Conservation (phyloP, 2,329 filamentous ascomycete genomes). For the Aspergillus transmontanensis region DNA sequence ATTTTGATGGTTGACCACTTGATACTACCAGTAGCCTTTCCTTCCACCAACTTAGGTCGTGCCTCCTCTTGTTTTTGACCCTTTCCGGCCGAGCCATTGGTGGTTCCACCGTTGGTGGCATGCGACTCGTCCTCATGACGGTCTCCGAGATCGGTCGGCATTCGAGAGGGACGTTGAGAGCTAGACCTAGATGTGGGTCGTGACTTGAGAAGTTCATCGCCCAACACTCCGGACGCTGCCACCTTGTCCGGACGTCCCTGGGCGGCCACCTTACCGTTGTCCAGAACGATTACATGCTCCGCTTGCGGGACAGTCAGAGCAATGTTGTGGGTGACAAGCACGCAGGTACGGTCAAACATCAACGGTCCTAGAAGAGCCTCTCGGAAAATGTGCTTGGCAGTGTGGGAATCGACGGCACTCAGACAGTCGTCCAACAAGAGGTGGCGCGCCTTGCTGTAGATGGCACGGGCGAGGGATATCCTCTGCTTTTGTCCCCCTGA, state of each 20-base stretch:
- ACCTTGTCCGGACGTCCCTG: conserved; percentile 80
- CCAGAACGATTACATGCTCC: conserved; percentile 78
- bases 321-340: conserved; percentile 93
- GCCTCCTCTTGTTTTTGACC: conserved; percentile 50
- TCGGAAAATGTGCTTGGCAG: conserved; percentile 96
- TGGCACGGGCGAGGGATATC: conserved; percentile 90
- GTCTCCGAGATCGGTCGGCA: conserved; percentile 73
- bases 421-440: conserved; percentile 92
- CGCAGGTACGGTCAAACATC: conserved; percentile 87
- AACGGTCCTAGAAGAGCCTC: conserved; percentile 87
- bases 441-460: conserved; percentile 94
- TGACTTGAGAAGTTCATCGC: conserved; percentile 80
- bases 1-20: conserved; percentile 83
- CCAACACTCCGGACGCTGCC: conserved; percentile 83
- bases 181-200: conserved; percentile 67
- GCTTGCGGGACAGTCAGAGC: conserved; percentile 81
- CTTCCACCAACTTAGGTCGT: conserved; percentile 63
- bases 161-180: conserved; percentile 76
- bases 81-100: conserved; percentile 37
- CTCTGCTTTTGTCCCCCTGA: conserved; percentile 97
- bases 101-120: conserved; percentile 49
- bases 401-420: conserved; percentile 95
- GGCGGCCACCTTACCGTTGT: conserved; percentile 77
- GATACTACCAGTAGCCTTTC: conserved; percentile 82
- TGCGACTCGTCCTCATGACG: conserved; percentile 57